Evolutionary conservation across 78 protist species (phyloP).

Genomic region (Dictyostelium capitatum): DNA sequence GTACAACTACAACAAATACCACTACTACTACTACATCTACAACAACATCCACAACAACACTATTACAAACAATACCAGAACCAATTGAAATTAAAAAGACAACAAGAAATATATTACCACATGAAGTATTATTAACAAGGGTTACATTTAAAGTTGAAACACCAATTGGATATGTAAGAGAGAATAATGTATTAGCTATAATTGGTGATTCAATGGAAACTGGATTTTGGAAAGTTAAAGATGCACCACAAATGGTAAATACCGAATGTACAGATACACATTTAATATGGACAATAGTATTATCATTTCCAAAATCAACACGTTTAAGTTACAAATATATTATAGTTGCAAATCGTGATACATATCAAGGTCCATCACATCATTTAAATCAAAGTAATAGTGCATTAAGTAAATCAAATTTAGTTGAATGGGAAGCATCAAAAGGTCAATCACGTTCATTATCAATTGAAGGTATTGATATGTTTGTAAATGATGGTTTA

Average conservation of each 20-base stretch:
- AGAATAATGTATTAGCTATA: constrained; percentile 26
- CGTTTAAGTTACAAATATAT: constrained; percentile 51
- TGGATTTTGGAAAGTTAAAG: constrained; percentile 50
- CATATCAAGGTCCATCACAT: background rate
- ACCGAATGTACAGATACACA: constrained; percentile 54
- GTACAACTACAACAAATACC: background rate
- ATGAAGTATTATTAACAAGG: constrained; percentile 45
- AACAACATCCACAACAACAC: background rate
- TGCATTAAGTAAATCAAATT: background rate
- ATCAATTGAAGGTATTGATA: constrained; percentile 59
- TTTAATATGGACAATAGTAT: constrained; percentile 46
- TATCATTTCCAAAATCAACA: constrained; percentile 37
- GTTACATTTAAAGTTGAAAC: constrained; percentile 64
- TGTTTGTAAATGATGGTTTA: constrained; percentile 77
- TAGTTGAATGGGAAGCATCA: constrained; percentile 73
- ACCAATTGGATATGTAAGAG: constrained; percentile 16
- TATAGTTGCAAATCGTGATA: constrained; percentile 5
- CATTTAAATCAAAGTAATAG: background rate
- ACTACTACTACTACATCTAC: background rate
- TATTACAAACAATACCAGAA: background rate
- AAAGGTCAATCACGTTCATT: constrained; percentile 27
- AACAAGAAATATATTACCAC: constrained; percentile 9
- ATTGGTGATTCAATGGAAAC: constrained; percentile 48
- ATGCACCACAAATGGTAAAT: constrained; percentile 24
- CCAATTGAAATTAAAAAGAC: background rate